A percentile compares a stretch with the other conserved stretches of the same genome.
Evolutionary conservation across 1,139 yeast species (phyloP).

Genomic region (Torulaspora pretoriensis): DNA sequence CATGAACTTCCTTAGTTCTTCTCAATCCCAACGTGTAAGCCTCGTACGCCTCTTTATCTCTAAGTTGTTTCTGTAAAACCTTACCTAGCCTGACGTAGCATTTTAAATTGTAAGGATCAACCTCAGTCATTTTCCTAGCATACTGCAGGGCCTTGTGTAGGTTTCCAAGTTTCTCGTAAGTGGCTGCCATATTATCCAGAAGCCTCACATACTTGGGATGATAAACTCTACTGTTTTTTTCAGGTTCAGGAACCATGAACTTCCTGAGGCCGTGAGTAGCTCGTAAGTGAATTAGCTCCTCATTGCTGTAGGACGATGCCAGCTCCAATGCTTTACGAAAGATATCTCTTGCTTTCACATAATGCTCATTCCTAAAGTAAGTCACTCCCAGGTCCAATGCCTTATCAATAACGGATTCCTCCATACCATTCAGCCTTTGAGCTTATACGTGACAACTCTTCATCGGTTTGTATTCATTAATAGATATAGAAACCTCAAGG

Average conservation of each 20-base stretch:
- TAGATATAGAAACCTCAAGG: slow-evolving; percentile 1
- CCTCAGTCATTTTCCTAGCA: slow-evolving; percentile 41
- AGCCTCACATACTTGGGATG: slow-evolving; percentile 37
- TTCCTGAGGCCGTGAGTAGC: slow-evolving; percentile 18
- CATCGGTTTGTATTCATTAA: background rate
- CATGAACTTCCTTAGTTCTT: slow-evolving; percentile 25
- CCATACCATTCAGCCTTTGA: slow-evolving; percentile 6
- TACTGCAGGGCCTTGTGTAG: slow-evolving; percentile 44
- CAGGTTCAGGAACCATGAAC: slow-evolving; percentile 9
- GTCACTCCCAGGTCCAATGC: slow-evolving; percentile 32
- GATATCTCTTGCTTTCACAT: slow-evolving; percentile 26
- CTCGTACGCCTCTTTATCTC: slow-evolving; percentile 43
- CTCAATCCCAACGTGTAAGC: slow-evolving; percentile 43
- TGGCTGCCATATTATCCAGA: slow-evolving; percentile 51
- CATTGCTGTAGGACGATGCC: slow-evolving; percentile 25
- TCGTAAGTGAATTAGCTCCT: slow-evolving; percentile 20
- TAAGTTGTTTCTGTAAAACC: slow-evolving; percentile 36
- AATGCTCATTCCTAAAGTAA: slow-evolving; percentile 29
- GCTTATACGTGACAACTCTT: background rate
- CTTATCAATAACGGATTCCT: slow-evolving; percentile 24
- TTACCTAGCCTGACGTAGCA: slow-evolving; percentile 57
- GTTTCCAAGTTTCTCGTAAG: slow-evolving; percentile 49
- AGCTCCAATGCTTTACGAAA: slow-evolving; percentile 30
- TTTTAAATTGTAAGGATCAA: slow-evolving; percentile 56
- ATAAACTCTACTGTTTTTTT: slow-evolving; percentile 14